phyloP scores from a whole-genome alignment of 2,329 filamentous ascomycete species.

The Penicillium sp. region DNA sequence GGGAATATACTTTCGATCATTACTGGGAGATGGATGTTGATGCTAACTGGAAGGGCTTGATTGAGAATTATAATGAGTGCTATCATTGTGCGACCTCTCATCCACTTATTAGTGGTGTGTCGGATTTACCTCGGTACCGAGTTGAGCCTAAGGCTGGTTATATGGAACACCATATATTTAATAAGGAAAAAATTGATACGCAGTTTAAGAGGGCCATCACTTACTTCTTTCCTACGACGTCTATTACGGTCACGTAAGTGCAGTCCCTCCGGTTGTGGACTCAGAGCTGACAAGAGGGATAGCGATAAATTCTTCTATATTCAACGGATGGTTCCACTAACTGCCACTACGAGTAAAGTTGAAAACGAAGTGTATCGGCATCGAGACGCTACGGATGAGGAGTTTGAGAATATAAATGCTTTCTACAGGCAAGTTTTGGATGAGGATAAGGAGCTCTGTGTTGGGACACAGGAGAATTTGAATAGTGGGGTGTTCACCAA shows the following conservation, averaged over 20 bases:
- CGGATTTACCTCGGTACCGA: slow-evolving; percentile 57
- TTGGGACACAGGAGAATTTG: slow-evolving; percentile 59
- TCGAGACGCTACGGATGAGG: slow-evolving; percentile 57
- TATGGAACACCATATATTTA: slow-evolving; percentile 53
- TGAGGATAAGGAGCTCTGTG: slow-evolving; percentile 64
- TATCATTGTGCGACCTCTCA: slow-evolving; percentile 29
- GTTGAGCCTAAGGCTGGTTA: slow-evolving; percentile 52
- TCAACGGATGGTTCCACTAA: slow-evolving; percentile 60
- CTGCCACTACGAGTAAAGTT: slow-evolving; percentile 54
- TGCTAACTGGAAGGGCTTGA: slow-evolving; percentile 26
- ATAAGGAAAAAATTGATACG: slow-evolving; percentile 47
- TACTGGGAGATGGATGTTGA: slow-evolving; percentile 26
- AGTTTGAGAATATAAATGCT: slow-evolving; percentile 57
- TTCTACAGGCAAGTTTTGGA: slow-evolving; percentile 65
- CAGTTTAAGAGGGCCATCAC: slow-evolving; percentile 43
- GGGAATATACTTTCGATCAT: slow-evolving; percentile 24
- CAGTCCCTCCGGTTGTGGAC: neutral
- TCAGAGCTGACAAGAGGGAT: slow-evolving; percentile 13
- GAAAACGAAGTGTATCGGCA: slow-evolving; percentile 65
- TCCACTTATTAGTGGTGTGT: slow-evolving; percentile 37
- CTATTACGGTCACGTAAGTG: slow-evolving; percentile 34
- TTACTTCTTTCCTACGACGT: slow-evolving; percentile 31
- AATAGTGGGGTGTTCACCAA: slow-evolving; percentile 62
- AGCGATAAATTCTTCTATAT: slow-evolving; percentile 61
- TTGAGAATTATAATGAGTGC: slow-evolving; percentile 30